Evolutionary conservation across 257 asterid species (phyloP).

Genomic region (Craterostigma plantagineum): DNA sequence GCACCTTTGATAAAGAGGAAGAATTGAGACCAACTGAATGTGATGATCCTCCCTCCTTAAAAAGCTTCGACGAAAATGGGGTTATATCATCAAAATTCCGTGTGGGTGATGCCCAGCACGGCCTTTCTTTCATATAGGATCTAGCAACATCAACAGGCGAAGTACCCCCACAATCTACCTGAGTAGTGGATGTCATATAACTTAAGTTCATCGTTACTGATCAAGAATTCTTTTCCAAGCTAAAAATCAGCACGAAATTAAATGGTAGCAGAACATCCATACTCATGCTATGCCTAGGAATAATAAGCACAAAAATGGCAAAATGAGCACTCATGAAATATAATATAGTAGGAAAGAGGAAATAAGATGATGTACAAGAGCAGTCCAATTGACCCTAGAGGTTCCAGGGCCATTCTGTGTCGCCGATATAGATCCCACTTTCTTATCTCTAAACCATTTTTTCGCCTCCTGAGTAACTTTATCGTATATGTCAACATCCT

Average conservation of each 20-base stretch:
- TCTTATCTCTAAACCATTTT: slow-evolving; percentile 60
- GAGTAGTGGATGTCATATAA: slow-evolving; percentile 11
- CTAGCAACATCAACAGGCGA: slow-evolving; percentile 72
- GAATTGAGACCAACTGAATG: no score
- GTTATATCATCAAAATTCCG: slow-evolving; percentile 21
- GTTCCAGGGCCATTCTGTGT: slow-evolving; percentile 21
- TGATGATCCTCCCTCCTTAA: slow-evolving; percentile 28
- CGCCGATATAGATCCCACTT: slow-evolving; percentile 26
- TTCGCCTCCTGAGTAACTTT: slow-evolving; percentile 60
- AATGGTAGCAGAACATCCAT: no score
- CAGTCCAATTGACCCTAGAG: slow-evolving; percentile 14
- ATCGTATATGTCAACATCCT: slow-evolving; percentile 20
- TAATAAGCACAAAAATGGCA: no score
- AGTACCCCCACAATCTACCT: slow-evolving; percentile 40
- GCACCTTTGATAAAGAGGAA: slow-evolving; percentile 70
- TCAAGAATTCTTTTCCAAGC: slow-evolving; percentile 9
- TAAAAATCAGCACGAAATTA: slow-evolving; percentile 2
- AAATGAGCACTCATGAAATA: background rate
- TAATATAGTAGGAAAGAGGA: no score
- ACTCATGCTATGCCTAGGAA: no score
- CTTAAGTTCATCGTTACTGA: slow-evolving; percentile 6
- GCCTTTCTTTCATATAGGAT: slow-evolving; percentile 56
- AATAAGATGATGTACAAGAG: slow-evolving; percentile 27
- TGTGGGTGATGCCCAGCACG: slow-evolving; percentile 61
- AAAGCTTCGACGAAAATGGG: slow-evolving; percentile 36